These are phyloP conservation scores for Rhodotorula babjevae DNA, from an alignment of 768 basidiomycete species.

Conservation along the genomic window DNA sequence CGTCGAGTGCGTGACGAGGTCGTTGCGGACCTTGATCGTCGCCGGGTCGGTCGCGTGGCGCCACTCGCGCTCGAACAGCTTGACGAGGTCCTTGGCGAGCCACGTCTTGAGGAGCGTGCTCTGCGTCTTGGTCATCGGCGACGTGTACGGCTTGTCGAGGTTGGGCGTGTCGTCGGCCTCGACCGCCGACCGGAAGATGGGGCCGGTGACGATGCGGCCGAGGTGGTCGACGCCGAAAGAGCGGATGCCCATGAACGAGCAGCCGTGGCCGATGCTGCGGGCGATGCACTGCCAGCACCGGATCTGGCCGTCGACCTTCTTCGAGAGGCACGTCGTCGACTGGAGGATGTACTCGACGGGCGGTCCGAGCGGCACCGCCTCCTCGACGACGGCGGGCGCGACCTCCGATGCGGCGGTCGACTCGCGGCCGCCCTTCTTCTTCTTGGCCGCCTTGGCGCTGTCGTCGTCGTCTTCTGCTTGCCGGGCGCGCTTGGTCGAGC, in stretches of 20 bases:
- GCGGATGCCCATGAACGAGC: slow-evolving; percentile 30
- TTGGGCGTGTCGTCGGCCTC: slow-evolving; percentile 9
- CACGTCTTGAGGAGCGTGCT: slow-evolving; percentile 26
- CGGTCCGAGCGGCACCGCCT: slow-evolving; percentile 6
- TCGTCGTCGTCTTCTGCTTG: not conserved
- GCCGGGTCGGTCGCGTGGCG: not conserved
- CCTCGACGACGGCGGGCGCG: not conserved
- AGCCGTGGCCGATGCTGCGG: slow-evolving; percentile 20
- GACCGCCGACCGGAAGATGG: slow-evolving; percentile 4
- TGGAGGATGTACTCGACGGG: slow-evolving; percentile 6
- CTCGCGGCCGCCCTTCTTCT: slow-evolving; percentile 2
- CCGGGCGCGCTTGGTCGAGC: not conserved
- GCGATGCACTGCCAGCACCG: slow-evolving; percentile 36
- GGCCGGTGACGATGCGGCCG: slow-evolving; percentile 4
- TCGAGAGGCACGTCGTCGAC: slow-evolving; percentile 31
- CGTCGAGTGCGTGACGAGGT: slow-evolving; percentile 7
- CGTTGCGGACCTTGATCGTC: slow-evolving; percentile 7
- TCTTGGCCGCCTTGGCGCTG: not conserved
- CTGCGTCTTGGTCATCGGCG: slow-evolving; percentile 9
- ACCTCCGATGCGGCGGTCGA: not conserved
- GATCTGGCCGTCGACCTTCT: slow-evolving; percentile 23
- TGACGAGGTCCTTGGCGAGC: slow-evolving; percentile 8
- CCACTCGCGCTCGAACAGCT: slow-evolving; percentile 17
- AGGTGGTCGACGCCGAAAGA: slow-evolving; percentile 25
- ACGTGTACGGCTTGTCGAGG: slow-evolving; percentile 12